Percentiles rank a stretch among this genome's conserved stretches.
These are phyloP conservation scores for Microsporum canis DNA, from an alignment of 2,329 filamentous ascomycete genomes.

Conservation along the genomic window DNA sequence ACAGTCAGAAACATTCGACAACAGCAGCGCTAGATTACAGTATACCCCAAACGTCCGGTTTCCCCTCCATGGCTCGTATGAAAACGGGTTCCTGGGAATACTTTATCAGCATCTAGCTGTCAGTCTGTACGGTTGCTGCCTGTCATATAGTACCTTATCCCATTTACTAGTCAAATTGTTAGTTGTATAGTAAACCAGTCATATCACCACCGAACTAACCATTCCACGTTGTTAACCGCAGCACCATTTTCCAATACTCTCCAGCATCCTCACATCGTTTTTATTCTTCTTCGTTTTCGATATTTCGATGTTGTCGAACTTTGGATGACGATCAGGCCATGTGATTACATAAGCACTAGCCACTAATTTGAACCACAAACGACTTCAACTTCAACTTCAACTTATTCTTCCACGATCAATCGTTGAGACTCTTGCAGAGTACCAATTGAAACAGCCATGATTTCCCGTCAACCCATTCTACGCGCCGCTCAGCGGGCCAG, in stretches of 20 bases:
- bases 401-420: not conserved
- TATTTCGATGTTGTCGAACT: not conserved
- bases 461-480: constrained; percentile 50
- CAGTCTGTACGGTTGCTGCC: not conserved
- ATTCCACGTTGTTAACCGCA: constrained; percentile 81
- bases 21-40: not conserved
- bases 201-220: constrained; percentile 40
- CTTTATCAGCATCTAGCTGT: not conserved
- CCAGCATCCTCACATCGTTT: not conserved
- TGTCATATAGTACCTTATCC: constrained; percentile 49
- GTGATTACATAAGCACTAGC: not conserved
- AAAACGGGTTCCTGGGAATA: constrained; percentile 58
- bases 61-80: constrained; percentile 72
- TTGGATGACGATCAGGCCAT: not conserved
- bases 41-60: constrained; percentile 56
- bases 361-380: constrained; percentile 3
- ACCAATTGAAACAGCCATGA: constrained; percentile 38
- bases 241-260: constrained; percentile 15
- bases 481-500: constrained; percentile 49
- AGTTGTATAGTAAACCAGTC: constrained; percentile 10
- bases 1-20: not conserved
- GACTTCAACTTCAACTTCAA: not conserved
- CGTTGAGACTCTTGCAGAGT: not conserved
- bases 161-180: constrained; percentile 50
- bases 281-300: not conserved